Evolutionary conservation across 1,139 yeast species (phyloP), one percentile per base, ranked within the genome.

Genomic region (Taphrina deformans): DNA sequence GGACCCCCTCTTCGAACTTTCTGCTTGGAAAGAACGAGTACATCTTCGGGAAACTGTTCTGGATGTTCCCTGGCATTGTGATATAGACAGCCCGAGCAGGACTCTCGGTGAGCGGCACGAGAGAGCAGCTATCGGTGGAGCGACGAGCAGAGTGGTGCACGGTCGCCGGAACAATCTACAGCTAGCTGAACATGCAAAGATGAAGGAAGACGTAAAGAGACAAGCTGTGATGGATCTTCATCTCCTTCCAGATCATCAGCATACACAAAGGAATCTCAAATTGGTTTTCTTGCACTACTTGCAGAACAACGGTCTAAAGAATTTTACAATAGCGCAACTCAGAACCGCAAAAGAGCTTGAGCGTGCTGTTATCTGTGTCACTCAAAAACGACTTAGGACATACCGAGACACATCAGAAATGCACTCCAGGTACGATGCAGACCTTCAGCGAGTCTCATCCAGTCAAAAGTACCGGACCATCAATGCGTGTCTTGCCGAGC

Each of bases 21-120:
- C 12, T 10, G 67, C 65, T 3, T 65, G 67, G 67, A 52, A 65
- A 16, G 67, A 61, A 44, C 61, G 67, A 1, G 7, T 62, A 7
- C 40, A 27, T 5, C 26, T 52, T 2, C 51, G 59, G 2, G 27
- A 31, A 2, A 33, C 46, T 16, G 66, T 65, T 7, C 62, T 65
- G 18, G 62, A 56, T 4, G 41, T 58, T 18, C 65, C 62, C 26
- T 65, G 67, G 67, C 40, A 21, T 1, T 23, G 35, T 7, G 56
- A 35, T 29, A 18, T 21, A 23, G 48, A 40, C 59, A 53, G 16
- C 35, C 35, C 24, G 48, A 38, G 3, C 23, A 31, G 4, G 18
- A 24, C 1, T 21, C 21, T 14, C 3, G 7, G 10, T n/a, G 48
- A 21, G 27, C 27, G 6, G 48, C 18, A 21, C 18, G 18, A 14